Evolutionary conservation across 805 yeast genomes (phyloP).

Genomic region (Kazachstania bromeliacearum): DNA sequence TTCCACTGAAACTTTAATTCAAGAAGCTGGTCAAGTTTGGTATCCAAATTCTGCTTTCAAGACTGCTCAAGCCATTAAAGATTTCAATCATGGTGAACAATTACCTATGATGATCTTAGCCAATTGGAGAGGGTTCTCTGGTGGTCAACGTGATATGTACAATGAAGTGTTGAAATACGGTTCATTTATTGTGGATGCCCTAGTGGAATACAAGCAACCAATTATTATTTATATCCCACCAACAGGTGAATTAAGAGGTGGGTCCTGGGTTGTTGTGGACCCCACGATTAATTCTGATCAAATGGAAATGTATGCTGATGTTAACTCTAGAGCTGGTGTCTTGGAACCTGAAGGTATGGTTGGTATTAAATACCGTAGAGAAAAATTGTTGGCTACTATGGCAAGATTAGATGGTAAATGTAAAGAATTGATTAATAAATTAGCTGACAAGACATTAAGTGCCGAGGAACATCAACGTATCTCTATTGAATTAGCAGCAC

Average conservation of each 20-base stretch:
- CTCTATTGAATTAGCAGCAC: constrained; percentile 56
- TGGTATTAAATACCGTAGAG: constrained; percentile 94
- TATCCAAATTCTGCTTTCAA: constrained; percentile 98
- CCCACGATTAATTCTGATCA: constrained; percentile 93
- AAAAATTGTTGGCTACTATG: constrained; percentile 85
- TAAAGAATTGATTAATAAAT: constrained; percentile 52
- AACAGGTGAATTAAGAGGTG: constrained; percentile 97
- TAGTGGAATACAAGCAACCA: constrained; percentile 93
- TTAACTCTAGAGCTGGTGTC: constrained; percentile 93
- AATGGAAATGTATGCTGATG: constrained; percentile 99
- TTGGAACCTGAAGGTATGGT: constrained; percentile 99
- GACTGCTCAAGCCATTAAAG: constrained; percentile 97
- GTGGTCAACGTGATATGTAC: constrained; percentile 99
- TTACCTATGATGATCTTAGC: constrained; percentile 95
- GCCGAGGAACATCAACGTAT: constrained; percentile 59
- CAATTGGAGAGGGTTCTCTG: constrained; percentile 99
- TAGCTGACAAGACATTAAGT: constrained; percentile 43
- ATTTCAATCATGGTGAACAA: constrained; percentile 96
- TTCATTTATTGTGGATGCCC: constrained; percentile 92
- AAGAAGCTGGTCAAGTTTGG: constrained; percentile 99
- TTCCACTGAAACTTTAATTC: constrained; percentile 76
- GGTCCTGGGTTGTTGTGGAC: constrained; percentile 99
- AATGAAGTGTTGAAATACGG: constrained; percentile 97
- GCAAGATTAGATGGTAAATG: constrained; percentile 74
- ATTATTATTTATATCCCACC: constrained; percentile 97